Base-by-base conservation (phyloP, 2,329 filamentous ascomycete genomes). In the Leptoxyphium fumago region DNA sequence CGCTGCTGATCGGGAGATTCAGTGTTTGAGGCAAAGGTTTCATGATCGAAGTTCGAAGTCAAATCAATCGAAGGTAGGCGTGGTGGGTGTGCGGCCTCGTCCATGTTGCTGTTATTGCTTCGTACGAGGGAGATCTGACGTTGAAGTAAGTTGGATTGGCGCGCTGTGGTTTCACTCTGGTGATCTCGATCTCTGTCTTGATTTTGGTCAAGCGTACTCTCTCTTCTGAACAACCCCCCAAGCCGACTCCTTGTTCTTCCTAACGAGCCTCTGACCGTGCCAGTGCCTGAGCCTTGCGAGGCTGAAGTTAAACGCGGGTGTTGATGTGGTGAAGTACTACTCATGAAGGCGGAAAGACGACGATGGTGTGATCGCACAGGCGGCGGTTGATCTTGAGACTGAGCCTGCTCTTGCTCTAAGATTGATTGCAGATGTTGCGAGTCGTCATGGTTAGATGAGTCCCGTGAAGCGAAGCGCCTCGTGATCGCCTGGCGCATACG, bases 41-140 rank as follows among this genome's bases (percentile, higher is more conserved):
- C 55, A 58, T 62, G 39, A 55, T 64, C 47, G 60, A 62, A 46
- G 54, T 53, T 48, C 29, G 57, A 54, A 41, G 49, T 52, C 30
- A 55, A 46, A 38, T 60, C 57, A 32, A 61, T 56, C 11, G 58
- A 59, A 2, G 56, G 55, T n/a, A 60, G 50, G 10, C 58, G 51
- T 5, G 56, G 56, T 8, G 54, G 46, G 10, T 45, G 42, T 21
- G 53, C 52, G 43, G 55, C 46, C 32, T 51, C 54, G 39, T 51
- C 48, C 39, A 46, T 46, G 42, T 51, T 43, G 40, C 50, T 48
- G 39, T 49, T 50, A 42, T 46, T 52, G 29, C 48, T 47, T n/a
- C 48, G 53, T 7, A 52, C 45, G 34, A 55, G 52, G 17, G 55
- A 56, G 13, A 50, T 43, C 15, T 53, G 55, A 17, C 52, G 52